Evolutionary conservation across 192 early-diverging fungal genomes (phyloP).

Genomic region (Backusella macrospora): DNA sequence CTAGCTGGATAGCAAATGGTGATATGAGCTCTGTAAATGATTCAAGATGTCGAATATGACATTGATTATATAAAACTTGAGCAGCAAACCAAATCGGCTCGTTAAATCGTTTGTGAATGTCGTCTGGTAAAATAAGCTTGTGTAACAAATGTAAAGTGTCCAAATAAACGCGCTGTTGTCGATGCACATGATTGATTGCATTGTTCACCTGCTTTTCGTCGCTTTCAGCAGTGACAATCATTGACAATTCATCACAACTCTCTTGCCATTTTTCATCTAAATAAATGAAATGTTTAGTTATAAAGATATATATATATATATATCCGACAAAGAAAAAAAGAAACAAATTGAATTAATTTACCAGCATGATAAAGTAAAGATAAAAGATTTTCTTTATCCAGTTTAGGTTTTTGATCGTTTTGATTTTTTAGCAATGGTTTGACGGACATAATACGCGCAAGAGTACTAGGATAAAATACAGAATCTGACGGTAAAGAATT

Average conservation of each 20-base stretch:
- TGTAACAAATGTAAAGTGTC: slow-evolving; percentile 22
- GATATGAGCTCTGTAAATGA: not conserved
- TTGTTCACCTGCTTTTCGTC: not conserved
- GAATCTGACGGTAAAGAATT: not conserved
- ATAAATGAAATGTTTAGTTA: not conserved
- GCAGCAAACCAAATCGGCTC: slow-evolving; percentile 24
- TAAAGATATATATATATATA: not conserved
- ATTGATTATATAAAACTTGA: slow-evolving; percentile 2
- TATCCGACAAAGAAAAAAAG: not conserved
- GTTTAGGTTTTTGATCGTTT: not conserved
- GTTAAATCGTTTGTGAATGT: slow-evolving; percentile 4
- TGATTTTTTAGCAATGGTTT: not conserved
- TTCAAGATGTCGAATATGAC: slow-evolving; percentile 19
- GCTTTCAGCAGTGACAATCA: not conserved
- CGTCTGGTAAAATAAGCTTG: not conserved
- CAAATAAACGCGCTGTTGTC: slow-evolving; percentile 17
- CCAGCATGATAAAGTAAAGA: slow-evolving; percentile 20
- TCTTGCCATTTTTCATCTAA: slow-evolving; percentile 18
- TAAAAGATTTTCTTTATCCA: slow-evolving; percentile 3
- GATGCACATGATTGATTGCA: slow-evolving; percentile 16
- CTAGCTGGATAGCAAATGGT: slow-evolving; percentile 4
- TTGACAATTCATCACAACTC: not conserved
- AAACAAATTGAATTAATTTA: not conserved
- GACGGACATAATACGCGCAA: slow-evolving; percentile 3
- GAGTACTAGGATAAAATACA: not conserved